Conservation (phyloP, 768 basidiomycete genomes). For the Hirschioporus abietinus region DNA sequence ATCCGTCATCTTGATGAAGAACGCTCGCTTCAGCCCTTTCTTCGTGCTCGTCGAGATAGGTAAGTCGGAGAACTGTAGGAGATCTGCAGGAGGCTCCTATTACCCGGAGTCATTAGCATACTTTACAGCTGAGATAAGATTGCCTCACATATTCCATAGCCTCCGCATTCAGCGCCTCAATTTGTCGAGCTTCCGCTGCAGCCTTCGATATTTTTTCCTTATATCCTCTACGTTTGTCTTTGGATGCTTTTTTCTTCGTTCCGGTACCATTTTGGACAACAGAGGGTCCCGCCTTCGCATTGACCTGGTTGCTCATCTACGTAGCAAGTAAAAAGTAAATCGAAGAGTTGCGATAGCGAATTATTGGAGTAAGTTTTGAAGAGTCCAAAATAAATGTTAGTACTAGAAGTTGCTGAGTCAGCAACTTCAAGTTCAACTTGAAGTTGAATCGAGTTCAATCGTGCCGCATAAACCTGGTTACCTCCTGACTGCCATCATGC, state of each 20-base stretch:
- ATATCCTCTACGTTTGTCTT: neutral
- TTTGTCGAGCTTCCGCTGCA: constrained; percentile 40
- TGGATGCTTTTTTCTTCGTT: neutral
- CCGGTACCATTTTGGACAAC: neutral
- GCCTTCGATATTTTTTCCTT: constrained; percentile 28
- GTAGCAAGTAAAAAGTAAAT: neutral
- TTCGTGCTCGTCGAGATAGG: constrained; percentile 77
- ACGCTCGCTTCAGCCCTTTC: constrained; percentile 80
- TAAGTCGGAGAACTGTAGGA: constrained; percentile 63
- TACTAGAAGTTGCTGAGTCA: too few species aligned
- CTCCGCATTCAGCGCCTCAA: constrained; percentile 44
- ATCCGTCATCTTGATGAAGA: constrained; percentile 84
- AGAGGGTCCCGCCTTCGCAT: neutral
- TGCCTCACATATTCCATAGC: constrained; percentile 46
- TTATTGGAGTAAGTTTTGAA: too few species aligned
- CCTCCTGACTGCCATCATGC: neutral
- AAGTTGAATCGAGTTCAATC: too few species aligned
- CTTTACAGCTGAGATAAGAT: constrained; percentile 3
- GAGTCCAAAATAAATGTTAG: too few species aligned
- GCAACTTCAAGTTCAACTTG: too few species aligned
- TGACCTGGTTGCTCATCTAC: neutral
- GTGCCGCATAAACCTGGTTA: neutral
- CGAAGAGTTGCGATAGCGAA: neutral
- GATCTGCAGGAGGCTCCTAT: constrained; percentile 46
- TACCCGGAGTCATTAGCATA: constrained; percentile 13